Evolutionary conservation across 2,329 filamentous ascomycete species (phyloP), one percentile per base, ranked within the genome.

Genomic region (Emericellopsis cladophorae): DNA sequence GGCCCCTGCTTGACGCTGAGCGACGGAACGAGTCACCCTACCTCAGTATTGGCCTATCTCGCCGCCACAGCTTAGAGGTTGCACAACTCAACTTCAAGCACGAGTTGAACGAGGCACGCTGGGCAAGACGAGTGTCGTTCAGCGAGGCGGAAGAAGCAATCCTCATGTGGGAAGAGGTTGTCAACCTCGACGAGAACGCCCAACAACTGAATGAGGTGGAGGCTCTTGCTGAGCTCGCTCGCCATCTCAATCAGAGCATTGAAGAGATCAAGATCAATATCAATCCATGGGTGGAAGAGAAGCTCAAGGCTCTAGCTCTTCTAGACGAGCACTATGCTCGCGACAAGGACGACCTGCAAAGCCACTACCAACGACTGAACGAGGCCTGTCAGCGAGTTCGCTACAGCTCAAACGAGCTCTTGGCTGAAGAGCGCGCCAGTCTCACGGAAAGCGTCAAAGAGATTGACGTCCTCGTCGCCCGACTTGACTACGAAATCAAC

Each of bases 401-500:
- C 45, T 72, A 82, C 42, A 71, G 72, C 43, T 80, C 81, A 2
- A 74, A 81, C 29, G 81, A 84, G 43, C 64, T 87, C 14, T 61
- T 95, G 9, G 69, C 71, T 0, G 76, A 81, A 37, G 84, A 93
- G 59, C 75, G 80, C 33, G 69, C 71, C 18, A 70, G 74, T 40
- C 65, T 94, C 31, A 75, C 73, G 4, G 85, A 92, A 54, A 72
- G 73, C 14, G 67, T 88, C 45, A 82, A 82, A 56, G 84, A 92
- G 47, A 70, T 95, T 12, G 88, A 94, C 56, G 74, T 82, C 18
- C 66, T 93, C 32, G 78, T 82, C 3, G 86, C 87, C 16, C 89
- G 89, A 59, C 68, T 96, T 42, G 89, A 96, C 53, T 96, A 96
- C 59, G 90, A 95, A 65, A 81, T 95, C 45, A 76, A 82, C 44